Percentiles rank a stretch among this genome's conserved stretches.
Conservation (phyloP, 2,329 filamentous ascomycete species). For the Epicoccum sorghinum region DNA sequence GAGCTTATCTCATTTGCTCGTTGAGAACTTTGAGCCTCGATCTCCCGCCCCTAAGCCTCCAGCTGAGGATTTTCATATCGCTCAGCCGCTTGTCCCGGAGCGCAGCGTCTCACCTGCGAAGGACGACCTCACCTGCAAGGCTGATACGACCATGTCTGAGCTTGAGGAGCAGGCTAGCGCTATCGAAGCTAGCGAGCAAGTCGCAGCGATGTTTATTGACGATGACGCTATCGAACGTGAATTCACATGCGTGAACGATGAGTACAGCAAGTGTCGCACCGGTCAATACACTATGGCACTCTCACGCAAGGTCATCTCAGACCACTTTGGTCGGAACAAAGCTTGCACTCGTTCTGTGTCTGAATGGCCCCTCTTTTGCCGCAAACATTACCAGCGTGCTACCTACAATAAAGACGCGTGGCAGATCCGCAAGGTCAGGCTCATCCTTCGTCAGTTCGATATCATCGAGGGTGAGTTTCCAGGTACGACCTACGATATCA, state of each 20-base stretch:
- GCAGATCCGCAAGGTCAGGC: slow-evolving; percentile 42
- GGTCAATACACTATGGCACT: slow-evolving; percentile 42
- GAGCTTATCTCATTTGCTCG: slow-evolving; percentile 33
- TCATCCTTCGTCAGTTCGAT: slow-evolving; percentile 43
- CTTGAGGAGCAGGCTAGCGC: background rate
- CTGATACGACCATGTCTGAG: slow-evolving; percentile 17
- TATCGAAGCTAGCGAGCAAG: background rate
- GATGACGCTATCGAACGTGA: slow-evolving; percentile 28
- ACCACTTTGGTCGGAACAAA: slow-evolving; percentile 51
- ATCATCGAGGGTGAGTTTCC: slow-evolving; percentile 39
- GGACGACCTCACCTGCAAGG: slow-evolving; percentile 3
- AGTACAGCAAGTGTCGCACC: slow-evolving; percentile 37
- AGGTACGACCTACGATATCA: slow-evolving; percentile 39
- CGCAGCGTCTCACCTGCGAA: background rate
- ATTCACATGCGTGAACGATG: slow-evolving; percentile 43
- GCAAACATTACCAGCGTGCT: slow-evolving; percentile 50
- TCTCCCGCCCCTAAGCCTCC: background rate
- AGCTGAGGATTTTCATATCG: background rate
- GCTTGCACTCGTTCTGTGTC: slow-evolving; percentile 39
- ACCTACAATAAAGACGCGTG: slow-evolving; percentile 46
- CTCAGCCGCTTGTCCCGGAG: slow-evolving; percentile 12
- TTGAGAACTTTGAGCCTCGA: background rate
- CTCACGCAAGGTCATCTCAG: slow-evolving; percentile 48
- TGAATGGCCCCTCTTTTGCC: slow-evolving; percentile 46
- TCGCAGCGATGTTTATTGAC: background rate